Conservation (phyloP, 2,329 filamentous ascomycete species). For the Alternaria hordeiaustralica region DNA sequence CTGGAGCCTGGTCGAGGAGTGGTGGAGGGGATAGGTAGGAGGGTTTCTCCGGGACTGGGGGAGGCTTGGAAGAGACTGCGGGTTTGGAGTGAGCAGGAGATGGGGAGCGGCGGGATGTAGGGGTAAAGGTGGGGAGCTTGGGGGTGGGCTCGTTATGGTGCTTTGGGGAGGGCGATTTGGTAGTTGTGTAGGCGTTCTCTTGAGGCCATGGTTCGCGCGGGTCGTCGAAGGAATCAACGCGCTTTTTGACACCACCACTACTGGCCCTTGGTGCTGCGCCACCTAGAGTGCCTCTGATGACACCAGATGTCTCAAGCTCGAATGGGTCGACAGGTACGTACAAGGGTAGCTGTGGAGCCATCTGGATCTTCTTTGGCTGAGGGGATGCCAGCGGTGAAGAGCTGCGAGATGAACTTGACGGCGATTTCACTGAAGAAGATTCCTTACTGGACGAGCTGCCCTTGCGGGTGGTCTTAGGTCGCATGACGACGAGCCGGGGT, state of each 20-base stretch:
- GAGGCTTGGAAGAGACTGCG: slow-evolving; percentile 7
- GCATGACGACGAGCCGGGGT: slow-evolving; percentile 47
- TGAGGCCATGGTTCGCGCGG: slow-evolving; percentile 33
- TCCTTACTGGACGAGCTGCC: slow-evolving; percentile 30
- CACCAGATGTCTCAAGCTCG: slow-evolving; percentile 14
- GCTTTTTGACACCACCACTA: slow-evolving; percentile 14
- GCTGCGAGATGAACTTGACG: slow-evolving; percentile 25
- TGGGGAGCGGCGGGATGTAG: slow-evolving; percentile 17
- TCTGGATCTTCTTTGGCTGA: slow-evolving; percentile 14
- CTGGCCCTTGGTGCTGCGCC: slow-evolving; percentile 11
- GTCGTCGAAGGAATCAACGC: slow-evolving; percentile 32
- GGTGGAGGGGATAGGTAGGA: slow-evolving; percentile 12
- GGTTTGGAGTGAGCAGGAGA: slow-evolving; percentile 4
- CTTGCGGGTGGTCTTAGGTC: slow-evolving; percentile 41
- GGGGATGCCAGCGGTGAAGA: slow-evolving; percentile 34
- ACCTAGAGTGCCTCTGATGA: slow-evolving; percentile 18
- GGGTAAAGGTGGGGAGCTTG: slow-evolving; percentile 19
- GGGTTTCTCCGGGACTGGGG: slow-evolving; percentile 8
- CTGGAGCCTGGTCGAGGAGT: slow-evolving; percentile 5
- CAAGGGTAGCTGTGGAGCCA: slow-evolving; percentile 10
- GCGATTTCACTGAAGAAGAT: slow-evolving; percentile 27
- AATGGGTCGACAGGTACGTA: slow-evolving; percentile 36
- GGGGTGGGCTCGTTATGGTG: slow-evolving; percentile 22
- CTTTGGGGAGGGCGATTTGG: slow-evolving; percentile 12
- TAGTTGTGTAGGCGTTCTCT: slow-evolving; percentile 11